Evolutionary conservation across 768 basidiomycete genomes (phyloP), one percentile per base, ranked within the genome.

Genomic region (Hortiboletus flavorubellus): DNA sequence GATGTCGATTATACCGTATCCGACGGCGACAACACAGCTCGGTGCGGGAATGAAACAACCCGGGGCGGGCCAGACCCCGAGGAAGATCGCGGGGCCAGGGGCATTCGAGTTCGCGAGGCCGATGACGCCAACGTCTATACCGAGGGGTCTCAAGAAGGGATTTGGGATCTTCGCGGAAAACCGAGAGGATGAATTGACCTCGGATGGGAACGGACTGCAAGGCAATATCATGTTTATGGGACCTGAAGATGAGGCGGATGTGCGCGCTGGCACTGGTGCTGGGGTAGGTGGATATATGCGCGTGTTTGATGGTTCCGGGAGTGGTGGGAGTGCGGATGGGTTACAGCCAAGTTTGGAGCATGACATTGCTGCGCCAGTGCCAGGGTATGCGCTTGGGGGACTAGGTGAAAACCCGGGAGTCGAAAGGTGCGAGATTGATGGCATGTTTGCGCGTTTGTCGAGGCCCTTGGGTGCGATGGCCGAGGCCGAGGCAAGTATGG

Each of bases 241-340:
- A 21, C 35, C 53, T 15, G 58, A 51, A 14, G 56, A 48, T 0
- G 59, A 56, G 21, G 30, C 30, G n/a, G 55, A 47, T 12, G 23
- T 42, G 21, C 46, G 38, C 21, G 7, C 26, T 4, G 39, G 42
- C 33, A n/a, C 38, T 40, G 58, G 54, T 6, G 21, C 46, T 6
- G 51, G 55, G 26, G 26, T 53, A 29, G 45, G 55, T 54, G 67
- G 59, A 8, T 68, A 68, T 69, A 68, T 69, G 68, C 67, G 59
- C 50, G 30, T 16, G 18, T 48, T 57, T 23, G 61, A 55, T 30
- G 49, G 43, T 33, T 31, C 57, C 30, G 59, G 46, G 15, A 30
- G 41, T 23, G 33, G 48, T 8, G 49, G 46, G 8, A 48, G 33
- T 31, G 40, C 49, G 34, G 34, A 37, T 21, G 47, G 41, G 15